Evolutionary conservation across 495 filamentous ascomycete genomes (phyloP).

Genomic region (Aspergillus mulundensis): DNA sequence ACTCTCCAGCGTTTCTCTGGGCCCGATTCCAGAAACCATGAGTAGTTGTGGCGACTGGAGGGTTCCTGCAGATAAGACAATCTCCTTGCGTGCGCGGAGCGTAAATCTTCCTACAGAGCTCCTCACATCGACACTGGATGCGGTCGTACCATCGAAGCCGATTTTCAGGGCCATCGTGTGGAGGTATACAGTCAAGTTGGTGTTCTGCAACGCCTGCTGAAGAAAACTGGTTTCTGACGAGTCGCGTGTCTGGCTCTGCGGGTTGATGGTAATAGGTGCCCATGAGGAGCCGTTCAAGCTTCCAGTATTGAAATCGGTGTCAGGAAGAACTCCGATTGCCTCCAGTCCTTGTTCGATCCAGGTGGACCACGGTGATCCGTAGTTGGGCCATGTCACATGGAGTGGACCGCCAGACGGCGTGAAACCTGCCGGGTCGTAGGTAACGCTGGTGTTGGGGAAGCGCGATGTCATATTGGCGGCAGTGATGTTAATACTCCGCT

Average conservation of each 20-base stretch:
- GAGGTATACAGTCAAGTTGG: conserved; percentile 26
- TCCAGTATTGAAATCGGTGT: conserved; percentile 39
- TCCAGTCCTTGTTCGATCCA: conserved; percentile 33
- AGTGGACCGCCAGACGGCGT: conserved; percentile 38
- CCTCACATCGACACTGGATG: conserved; percentile 15
- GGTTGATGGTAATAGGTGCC: conserved; percentile 36
- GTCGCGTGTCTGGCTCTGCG: conserved; percentile 26
- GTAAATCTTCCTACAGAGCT: conserved; percentile 12
- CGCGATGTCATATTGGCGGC: conserved; percentile 36
- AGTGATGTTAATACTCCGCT: conserved; percentile 50
- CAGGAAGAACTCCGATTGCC: conserved; percentile 35
- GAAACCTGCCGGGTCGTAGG: conserved; percentile 37
- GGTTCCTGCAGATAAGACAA: conserved; percentile 53
- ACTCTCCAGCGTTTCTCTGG: conserved; percentile 22
- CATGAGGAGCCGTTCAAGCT: conserved; percentile 37
- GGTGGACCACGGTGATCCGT: conserved; percentile 37
- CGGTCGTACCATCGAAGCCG: conserved; percentile 28
- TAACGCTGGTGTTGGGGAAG: conserved; percentile 38
- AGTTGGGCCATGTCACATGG: conserved; percentile 49
- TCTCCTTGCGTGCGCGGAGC: conserved; percentile 43
- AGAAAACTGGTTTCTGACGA: conserved; percentile 37
- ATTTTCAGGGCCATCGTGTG: conserved; percentile 39
- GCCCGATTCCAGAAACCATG: conserved; percentile 48
- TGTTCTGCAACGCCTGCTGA: background rate
- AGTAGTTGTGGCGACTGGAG: conserved; percentile 50